Evolutionary conservation across 2,329 filamentous ascomycete genomes (phyloP).

Genomic region (Talaromyces sp.): DNA sequence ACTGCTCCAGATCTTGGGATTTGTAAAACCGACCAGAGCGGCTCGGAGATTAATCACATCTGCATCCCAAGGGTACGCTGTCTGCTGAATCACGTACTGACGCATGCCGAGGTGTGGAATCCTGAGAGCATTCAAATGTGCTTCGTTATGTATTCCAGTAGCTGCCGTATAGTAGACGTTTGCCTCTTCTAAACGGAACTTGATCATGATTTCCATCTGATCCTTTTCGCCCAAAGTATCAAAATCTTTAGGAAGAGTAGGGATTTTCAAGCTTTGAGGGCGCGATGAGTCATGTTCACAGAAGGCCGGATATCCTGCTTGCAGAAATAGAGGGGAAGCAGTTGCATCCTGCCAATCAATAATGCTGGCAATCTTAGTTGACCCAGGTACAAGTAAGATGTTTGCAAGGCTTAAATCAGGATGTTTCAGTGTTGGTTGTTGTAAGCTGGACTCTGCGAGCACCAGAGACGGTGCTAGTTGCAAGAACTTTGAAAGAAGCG

Average conservation of each 20-base stretch:
- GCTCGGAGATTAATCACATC: constrained; percentile 23
- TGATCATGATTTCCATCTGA: constrained; percentile 15
- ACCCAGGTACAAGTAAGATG: constrained; percentile 20
- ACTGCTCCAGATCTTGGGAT: constrained; percentile 6
- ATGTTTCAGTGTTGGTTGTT: constrained; percentile 19
- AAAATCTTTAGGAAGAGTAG: constrained; percentile 20
- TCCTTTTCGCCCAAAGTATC: constrained; percentile 17
- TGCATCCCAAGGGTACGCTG: constrained; percentile 22
- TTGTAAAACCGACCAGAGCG: constrained; percentile 19
- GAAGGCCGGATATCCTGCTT: constrained; percentile 15
- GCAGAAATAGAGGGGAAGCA: constrained; percentile 20
- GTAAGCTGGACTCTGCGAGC: constrained; percentile 10
- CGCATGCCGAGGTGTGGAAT: constrained; percentile 19
- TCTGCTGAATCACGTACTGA: constrained; percentile 21
- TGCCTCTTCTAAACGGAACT: constrained; percentile 19
- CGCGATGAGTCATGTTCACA: constrained; percentile 13
- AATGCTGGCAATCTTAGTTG: constrained; percentile 20
- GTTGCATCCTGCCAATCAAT: no score
- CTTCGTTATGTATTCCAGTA: constrained; percentile 18
- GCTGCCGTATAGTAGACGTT: constrained; percentile 26
- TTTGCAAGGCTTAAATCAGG: constrained; percentile 23
- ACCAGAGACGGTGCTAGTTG: constrained; percentile 17
- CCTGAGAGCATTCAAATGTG: constrained; percentile 17
- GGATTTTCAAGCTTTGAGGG: constrained; percentile 19
- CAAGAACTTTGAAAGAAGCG: constrained; percentile 20